Conservation (phyloP, 306 rosid species). For the Senna tora region DNA sequence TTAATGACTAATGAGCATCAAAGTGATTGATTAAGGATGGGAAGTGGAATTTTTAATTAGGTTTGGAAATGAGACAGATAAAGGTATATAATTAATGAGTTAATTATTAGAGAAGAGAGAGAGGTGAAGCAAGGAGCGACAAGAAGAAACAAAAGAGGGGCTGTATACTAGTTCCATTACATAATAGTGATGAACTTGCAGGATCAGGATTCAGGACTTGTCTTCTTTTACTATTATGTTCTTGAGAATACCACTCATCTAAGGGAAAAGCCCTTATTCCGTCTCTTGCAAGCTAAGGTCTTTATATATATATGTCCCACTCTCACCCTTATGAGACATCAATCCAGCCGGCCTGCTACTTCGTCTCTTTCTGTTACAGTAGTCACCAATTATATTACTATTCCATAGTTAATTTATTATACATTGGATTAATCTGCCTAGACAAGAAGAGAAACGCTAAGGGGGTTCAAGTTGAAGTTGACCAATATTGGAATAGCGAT, state of each 20-base stretch:
- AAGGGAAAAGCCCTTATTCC: neutral
- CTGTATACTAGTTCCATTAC: neutral
- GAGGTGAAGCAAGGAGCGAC: neutral
- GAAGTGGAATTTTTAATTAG: neutral
- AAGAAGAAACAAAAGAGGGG: slow-evolving; percentile 31
- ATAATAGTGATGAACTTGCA: neutral
- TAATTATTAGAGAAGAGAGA: neutral
- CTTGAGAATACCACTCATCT: neutral
- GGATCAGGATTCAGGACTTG: neutral
- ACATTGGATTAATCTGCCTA: too few relatives aligned
- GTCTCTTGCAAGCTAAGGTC: neutral
- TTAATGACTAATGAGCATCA: too few relatives aligned
- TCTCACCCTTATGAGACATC: slow-evolving; percentile 26
- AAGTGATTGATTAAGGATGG: neutral
- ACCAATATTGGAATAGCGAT: slow-evolving; percentile 41
- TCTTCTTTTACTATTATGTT: neutral
- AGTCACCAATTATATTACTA: too few relatives aligned
- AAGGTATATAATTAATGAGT: neutral
- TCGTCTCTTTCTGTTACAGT: slow-evolving; percentile 40
- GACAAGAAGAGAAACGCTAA: neutral
- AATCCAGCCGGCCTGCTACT: slow-evolving; percentile 57
- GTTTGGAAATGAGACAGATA: neutral
- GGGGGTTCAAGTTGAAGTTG: neutral
- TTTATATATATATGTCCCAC: slow-evolving; percentile 23
- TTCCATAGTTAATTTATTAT: neutral